These are phyloP conservation scores for Tricholoma matsutake DNA, from an alignment of 768 basidiomycete genomes.

Conservation along the genomic window DNA sequence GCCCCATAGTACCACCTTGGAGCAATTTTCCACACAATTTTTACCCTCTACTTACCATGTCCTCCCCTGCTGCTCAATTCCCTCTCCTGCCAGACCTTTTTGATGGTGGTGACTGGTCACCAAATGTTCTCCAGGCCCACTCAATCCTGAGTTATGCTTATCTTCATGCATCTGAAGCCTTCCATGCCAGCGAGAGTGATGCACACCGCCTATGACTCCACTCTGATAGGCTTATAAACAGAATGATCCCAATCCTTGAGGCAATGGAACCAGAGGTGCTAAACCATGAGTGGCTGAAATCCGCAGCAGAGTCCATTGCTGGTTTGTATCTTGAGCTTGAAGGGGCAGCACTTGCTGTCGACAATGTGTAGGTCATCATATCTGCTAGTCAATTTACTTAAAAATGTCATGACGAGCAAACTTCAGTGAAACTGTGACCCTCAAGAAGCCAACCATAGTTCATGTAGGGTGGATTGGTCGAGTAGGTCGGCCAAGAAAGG, in stretches of 20 bases:
- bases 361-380: background rate
- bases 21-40: no score
- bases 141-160: background rate
- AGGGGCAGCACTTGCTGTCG: background rate
- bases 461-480: background rate
- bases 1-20: no score
- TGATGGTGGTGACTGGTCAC: background rate
- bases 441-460: background rate
- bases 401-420: background rate
- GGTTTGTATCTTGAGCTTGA: background rate
- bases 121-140: background rate
- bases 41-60: background rate
- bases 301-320: background rate
- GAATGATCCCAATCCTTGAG: background rate
- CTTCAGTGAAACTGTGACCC: background rate
- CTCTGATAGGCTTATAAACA: background rate
- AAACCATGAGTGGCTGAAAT: background rate
- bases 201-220: background rate
- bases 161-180: background rate
- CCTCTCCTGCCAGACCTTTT: background rate
- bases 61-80: background rate
- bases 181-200: background rate
- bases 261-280: background rate
- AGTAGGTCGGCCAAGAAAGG: background rate
- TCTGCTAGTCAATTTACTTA: background rate